A percentile compares a stretch with the other conserved stretches of the same genome.
Evolutionary conservation across 1,139 yeast genomes (phyloP).

Genomic region (Tardiomyces digboiensis): DNA sequence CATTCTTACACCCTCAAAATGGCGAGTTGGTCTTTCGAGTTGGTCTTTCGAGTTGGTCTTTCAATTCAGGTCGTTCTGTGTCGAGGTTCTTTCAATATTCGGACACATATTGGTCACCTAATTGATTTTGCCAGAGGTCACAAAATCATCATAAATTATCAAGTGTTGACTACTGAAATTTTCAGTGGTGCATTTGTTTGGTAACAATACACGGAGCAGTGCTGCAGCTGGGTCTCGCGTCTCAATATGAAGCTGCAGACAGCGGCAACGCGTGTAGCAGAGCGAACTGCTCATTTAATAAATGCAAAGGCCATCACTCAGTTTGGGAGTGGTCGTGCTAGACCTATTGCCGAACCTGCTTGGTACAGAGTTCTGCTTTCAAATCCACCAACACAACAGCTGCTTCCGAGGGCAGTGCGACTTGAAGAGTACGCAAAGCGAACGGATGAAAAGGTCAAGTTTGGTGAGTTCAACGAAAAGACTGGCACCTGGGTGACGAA

Average conservation of each 20-base stretch:
- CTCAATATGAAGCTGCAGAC: slow-evolving; percentile 55
- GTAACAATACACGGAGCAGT: too few species aligned
- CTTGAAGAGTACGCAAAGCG: not conserved
- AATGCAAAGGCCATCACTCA: slow-evolving; percentile 37
- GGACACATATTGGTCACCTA: too few species aligned
- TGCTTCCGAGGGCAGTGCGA: slow-evolving; percentile 17
- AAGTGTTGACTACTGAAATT: not conserved
- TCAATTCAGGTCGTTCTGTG: too few species aligned
- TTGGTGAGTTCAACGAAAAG: not conserved
- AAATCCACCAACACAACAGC: slow-evolving; percentile 65
- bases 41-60: too few species aligned
- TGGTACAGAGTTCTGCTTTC: slow-evolving; percentile 82
- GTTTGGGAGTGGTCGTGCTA: slow-evolving; percentile 4
- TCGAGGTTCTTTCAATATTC: too few species aligned
- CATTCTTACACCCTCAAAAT: not conserved
- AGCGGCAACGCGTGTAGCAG: slow-evolving; percentile 61
- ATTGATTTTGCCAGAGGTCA: too few species aligned
- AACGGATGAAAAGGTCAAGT: not conserved
- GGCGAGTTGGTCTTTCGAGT: too few species aligned
- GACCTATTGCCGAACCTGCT: slow-evolving; percentile 50
- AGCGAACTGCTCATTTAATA: slow-evolving; percentile 65
- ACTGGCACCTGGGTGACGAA: slow-evolving; percentile 8
- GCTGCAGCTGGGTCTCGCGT: not conserved
- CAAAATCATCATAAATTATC: too few species aligned
- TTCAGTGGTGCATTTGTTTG: too few species aligned